Conservation (phyloP, 495 filamentous ascomycete genomes). For the Friedmanniomyces endolithicus region DNA sequence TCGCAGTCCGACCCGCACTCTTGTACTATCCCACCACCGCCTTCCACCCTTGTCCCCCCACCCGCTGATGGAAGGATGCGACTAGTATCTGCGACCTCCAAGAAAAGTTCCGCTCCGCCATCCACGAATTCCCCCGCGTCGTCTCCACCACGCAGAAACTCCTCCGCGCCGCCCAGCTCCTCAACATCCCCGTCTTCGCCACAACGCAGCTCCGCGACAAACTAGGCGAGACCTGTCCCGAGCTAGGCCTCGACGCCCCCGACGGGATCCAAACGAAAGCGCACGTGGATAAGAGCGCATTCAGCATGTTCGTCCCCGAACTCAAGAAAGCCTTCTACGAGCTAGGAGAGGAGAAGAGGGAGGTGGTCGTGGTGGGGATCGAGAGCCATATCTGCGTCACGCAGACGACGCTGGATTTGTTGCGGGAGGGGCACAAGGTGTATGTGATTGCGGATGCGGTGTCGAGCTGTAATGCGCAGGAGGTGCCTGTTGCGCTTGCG, state of each 20-base stretch:
- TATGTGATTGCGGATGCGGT: constrained; percentile 89
- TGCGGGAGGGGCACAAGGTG: constrained; percentile 61
- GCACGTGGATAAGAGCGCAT: constrained; percentile 71
- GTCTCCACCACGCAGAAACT: constrained; percentile 41
- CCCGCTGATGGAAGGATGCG: constrained; percentile 1
- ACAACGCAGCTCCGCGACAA: constrained; percentile 71
- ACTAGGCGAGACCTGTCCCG: constrained; percentile 65
- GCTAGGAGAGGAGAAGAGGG: constrained; percentile 15
- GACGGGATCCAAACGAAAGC: constrained; percentile 35
- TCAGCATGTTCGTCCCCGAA: constrained; percentile 59
- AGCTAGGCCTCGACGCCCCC: constrained; percentile 41
- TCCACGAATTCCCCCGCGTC: constrained; percentile 71
- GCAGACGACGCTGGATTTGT: constrained; percentile 76
- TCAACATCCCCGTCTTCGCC: constrained; percentile 65
- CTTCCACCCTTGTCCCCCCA: not conserved
- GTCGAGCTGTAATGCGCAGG: constrained; percentile 68
- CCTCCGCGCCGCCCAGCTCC: constrained; percentile 39
- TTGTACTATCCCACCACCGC: constrained; percentile 15
- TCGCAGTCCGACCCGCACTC: constrained; percentile 12
- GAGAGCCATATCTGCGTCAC: constrained; percentile 91
- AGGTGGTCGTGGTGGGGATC: constrained; percentile 68
- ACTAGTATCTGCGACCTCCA: constrained; percentile 87
- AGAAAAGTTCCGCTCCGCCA: constrained; percentile 74
- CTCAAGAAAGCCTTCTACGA: constrained; percentile 22
- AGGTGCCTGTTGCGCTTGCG: constrained; percentile 66